Conservation (phyloP, 768 basidiomycete genomes). For the Pholiota molesta region DNA sequence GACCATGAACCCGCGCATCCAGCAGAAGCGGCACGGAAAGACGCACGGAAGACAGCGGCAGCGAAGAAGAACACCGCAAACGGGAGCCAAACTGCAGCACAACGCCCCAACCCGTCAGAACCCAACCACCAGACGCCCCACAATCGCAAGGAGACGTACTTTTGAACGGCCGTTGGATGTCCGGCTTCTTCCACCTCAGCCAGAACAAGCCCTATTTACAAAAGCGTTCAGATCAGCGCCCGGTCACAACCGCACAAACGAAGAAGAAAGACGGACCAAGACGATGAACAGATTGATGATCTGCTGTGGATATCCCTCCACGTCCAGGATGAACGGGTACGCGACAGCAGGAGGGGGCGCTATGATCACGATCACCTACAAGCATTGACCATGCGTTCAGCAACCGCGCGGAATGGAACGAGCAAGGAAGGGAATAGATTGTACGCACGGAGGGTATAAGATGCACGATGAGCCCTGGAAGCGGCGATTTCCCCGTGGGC, state of each 20-base stretch:
- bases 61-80: constrained; percentile 57
- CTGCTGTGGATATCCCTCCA: constrained; percentile 54
- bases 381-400: no score
- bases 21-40: background rate
- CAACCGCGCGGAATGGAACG: no score
- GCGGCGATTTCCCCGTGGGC: constrained; percentile 59
- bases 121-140: no score
- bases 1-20: no score
- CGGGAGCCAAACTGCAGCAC: constrained; percentile 56
- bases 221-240: no score
- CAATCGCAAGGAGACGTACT: constrained; percentile 23
- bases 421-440: no score
- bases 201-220: constrained; percentile 58
- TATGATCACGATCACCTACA: constrained; percentile 52
- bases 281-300: constrained; percentile 61
- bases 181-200: constrained; percentile 53
- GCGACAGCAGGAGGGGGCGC: constrained; percentile 54
- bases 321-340: constrained; percentile 65
- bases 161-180: constrained; percentile 55
- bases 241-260: background rate
- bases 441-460: constrained; percentile 50
- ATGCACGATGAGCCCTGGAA: constrained; percentile 59
- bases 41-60: constrained; percentile 53
- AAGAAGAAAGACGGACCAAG: constrained; percentile 37
- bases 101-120: background rate